Conservation (phyloP, 352 stramenopile species). For the Elongisporangium prolatum region DNA sequence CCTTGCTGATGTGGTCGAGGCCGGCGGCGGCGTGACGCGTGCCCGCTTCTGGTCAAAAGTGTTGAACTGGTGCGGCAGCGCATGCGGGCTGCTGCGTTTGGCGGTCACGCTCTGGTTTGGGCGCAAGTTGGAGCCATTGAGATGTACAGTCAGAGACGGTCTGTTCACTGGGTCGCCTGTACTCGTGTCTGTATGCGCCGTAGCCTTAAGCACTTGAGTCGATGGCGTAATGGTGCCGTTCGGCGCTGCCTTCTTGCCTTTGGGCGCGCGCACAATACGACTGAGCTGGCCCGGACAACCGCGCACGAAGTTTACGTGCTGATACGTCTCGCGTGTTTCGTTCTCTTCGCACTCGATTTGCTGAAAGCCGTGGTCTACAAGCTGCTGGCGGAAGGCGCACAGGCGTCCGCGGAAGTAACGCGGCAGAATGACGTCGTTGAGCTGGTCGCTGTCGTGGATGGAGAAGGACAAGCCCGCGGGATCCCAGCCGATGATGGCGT, state of each 20-base stretch:
- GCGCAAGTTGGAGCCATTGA: slow-evolving; percentile 14
- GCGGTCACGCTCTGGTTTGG: neutral
- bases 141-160: slow-evolving; percentile 41
- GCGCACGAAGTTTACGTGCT: slow-evolving; percentile 48
- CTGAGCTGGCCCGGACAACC: slow-evolving; percentile 45
- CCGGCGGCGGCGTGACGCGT: slow-evolving; percentile 2
- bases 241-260: slow-evolving; percentile 22
- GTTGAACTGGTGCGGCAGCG: neutral
- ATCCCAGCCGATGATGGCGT: slow-evolving; percentile 59
- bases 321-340: too few relatives aligned
- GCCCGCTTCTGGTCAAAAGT: slow-evolving; percentile 10
- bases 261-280: slow-evolving; percentile 44
- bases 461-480: slow-evolving; percentile 51
- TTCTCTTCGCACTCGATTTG: slow-evolving; percentile 40
- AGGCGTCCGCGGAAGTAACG: slow-evolving; percentile 68
- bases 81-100: slow-evolving; percentile 17
- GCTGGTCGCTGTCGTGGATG: slow-evolving; percentile 49
- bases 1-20: neutral
- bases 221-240: too few relatives aligned
- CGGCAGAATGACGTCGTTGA: slow-evolving; percentile 56
- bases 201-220: too few relatives aligned
- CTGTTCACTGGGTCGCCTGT: neutral
- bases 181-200: too few relatives aligned
- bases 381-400: slow-evolving; percentile 70
- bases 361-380: slow-evolving; percentile 69